phyloP scores from a whole-genome alignment of 495 filamentous ascomycete species.

The Aspergillus baeticus region DNA sequence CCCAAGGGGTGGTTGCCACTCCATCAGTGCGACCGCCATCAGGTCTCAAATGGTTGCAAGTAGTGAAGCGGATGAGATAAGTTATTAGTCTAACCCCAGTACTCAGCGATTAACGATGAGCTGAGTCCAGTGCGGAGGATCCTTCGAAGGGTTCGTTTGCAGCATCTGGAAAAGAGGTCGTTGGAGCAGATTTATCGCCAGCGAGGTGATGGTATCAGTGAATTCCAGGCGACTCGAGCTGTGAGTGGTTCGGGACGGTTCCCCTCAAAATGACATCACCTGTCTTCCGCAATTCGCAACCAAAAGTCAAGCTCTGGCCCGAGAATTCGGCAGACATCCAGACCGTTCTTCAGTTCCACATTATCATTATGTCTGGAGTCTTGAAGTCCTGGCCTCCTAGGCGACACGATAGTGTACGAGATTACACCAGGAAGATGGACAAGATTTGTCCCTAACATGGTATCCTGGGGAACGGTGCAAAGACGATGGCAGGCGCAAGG shows the following conservation, averaged over 20 bases:
- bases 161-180: constrained; percentile 1
- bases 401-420: not conserved
- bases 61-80: not conserved
- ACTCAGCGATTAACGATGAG: not conserved
- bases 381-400: not conserved
- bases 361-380: no score
- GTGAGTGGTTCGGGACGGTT: constrained; percentile 3
- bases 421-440: not conserved
- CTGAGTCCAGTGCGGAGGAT: not conserved
- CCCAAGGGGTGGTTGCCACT: constrained; percentile 11
- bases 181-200: not conserved
- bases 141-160: not conserved
- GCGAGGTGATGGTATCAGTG: not conserved
- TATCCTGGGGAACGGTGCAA: not conserved
- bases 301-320: not conserved
- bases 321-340: no score
- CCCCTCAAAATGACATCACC: constrained; percentile 16
- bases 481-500: not conserved
- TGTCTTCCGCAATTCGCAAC: not conserved
- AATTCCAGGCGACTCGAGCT: constrained; percentile 1
- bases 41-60: not conserved
- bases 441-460: not conserved
- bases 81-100: not conserved
- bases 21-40: constrained; percentile 19
- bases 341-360: no score